Evolutionary conservation across 2,329 filamentous ascomycete genomes (phyloP), one percentile per base, ranked within the genome.

Genomic region (Colletotrichum destructivum): DNA sequence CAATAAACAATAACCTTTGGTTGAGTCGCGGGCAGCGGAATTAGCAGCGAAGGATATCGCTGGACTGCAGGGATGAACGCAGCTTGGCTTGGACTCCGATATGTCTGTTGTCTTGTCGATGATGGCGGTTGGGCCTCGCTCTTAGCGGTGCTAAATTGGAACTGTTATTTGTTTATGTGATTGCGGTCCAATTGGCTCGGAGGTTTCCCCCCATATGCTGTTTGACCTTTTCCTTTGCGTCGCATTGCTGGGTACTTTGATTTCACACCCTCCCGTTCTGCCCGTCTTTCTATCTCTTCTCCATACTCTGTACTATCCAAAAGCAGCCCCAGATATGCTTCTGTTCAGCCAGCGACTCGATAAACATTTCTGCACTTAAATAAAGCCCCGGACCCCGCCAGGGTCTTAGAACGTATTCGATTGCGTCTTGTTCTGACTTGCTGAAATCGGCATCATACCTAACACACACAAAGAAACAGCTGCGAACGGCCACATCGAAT

Each of bases 11-110:
- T 35, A 35, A 35, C 31, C 59, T 51, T 16, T 13, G 15, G 44
- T 6, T 8, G 16, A 26, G 12, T 26, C 46, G 26, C 26, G 16
- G 11, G 35, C 44, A 62, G 12, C 21, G 42, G n/a, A 23, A 21
- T 62, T n/a, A 18, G 59, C 18, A 26, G 49, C 46, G 11, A 16
- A 23, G 12, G 23, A 57, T 26, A 26, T 18, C 3, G 4, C 35
- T 12, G 5, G 38, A 54, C 47, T 51, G 38, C 68, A 71, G 64
- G 68, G 64, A 68, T 67, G n/a, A 15, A 46, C 40, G 67, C 40
- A 2, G 64, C 49, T 13, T 9, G n/a, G 49, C 49, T 21, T 21
- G 13, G 67, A 55, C 21, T 35, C 31, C 8, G 31, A 35, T 35
- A 35, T 35, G 31, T 23, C 23, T 23, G 31, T 2, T 35, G 31